Base-by-base conservation (phyloP, 257 asterid species). In the Salvia miltiorrhiza region DNA sequence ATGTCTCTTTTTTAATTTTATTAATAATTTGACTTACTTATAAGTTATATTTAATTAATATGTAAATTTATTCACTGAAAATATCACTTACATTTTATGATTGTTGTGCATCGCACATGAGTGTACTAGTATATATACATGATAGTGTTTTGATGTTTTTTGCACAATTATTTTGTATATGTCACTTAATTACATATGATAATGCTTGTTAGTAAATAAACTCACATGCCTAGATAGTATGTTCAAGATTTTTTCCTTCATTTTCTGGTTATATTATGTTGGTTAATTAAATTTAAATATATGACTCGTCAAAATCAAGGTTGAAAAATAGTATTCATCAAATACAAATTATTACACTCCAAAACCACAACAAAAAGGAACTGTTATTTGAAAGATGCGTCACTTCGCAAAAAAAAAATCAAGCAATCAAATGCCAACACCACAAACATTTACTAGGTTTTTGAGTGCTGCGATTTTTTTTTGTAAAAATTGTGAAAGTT, bases 401-500 rank as follows among this genome's bases (percentile, higher is more conserved):
- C 69, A 40, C 53, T 68, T 68, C 73, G 23, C 28, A 69, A 37
- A 69, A 37, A 4, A 41, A 4, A 9, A 26, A 56, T 44, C 26
- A 14, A 30, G 67, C 74, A 69, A 57, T 57, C 57, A 69, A 55
- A 33, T 13, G 10, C 32, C 61, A 44, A 57, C 74, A 68, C 45
- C 70, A 20, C 17, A 21, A 9, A 52, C 52, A 55, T 49, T 55
- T 10, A 21, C 57, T 30, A 43, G 26, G 67, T 43, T 56, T 69
- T 60, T 41, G 55, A 57, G 67, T 69, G 74, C 54, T 16, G 37
- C 1, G 26, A 54, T 26, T 39, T 43, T 41, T 43, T 1, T 69
- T 57, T 57, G 43, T 56, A 56, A 24, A 57, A 43, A 3, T 7
- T 69, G 57, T 69, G 67, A 69, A 69, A 69, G 58, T 56, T 56